phyloP scores from a whole-genome alignment of 805 yeast species.

The Clavispora fructus region DNA sequence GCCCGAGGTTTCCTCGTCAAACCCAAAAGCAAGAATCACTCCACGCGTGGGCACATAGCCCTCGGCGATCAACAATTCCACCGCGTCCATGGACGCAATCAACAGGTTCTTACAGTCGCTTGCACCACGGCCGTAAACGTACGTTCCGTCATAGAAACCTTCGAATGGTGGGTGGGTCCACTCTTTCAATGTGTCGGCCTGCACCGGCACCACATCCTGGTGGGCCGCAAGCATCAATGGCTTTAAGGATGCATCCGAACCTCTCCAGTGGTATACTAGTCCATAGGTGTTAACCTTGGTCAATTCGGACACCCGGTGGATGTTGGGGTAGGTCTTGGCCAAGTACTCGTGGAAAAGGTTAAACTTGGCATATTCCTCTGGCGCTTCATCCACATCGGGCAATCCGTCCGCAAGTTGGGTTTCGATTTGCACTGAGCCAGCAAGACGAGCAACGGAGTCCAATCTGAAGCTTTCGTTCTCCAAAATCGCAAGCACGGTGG shows the following conservation, averaged over 20 bases:
- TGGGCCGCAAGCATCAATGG: slow-evolving; percentile 13
- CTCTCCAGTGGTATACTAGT: slow-evolving; percentile 14
- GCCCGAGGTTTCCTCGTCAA: slow-evolving; percentile 17
- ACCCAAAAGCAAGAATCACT: slow-evolving; percentile 12
- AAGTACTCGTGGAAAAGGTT: slow-evolving; percentile 11
- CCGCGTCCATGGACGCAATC: slow-evolving; percentile 3
- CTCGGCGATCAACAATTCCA: slow-evolving; percentile 10
- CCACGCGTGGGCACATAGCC: slow-evolving; percentile 10
- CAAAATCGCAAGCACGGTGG: slow-evolving; percentile 28
- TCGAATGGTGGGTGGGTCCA: slow-evolving; percentile 4
- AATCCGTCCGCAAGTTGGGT: slow-evolving; percentile 57
- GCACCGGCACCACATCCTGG: slow-evolving; percentile 8
- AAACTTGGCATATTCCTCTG: slow-evolving; percentile 43
- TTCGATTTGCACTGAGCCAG: slow-evolving; percentile 59
- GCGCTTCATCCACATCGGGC: slow-evolving; percentile 47
- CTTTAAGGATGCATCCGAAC: slow-evolving; percentile 9
- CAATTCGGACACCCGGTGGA: slow-evolving; percentile 6
- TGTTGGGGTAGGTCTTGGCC: slow-evolving; percentile 8
- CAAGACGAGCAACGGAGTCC: slow-evolving; percentile 38
- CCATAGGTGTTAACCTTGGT: slow-evolving; percentile 11
- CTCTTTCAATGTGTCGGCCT: slow-evolving; percentile 1
- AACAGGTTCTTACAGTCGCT: slow-evolving; percentile 3
- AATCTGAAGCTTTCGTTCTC: slow-evolving; percentile 26
- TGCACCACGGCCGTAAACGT: slow-evolving; percentile 1
- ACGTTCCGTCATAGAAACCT: slow-evolving; percentile 1